A percentile compares a stretch with the other conserved stretches of the same genome.
Conservation (phyloP, 2,329 filamentous ascomycete genomes). For the Aspergillus puulaauensis region DNA sequence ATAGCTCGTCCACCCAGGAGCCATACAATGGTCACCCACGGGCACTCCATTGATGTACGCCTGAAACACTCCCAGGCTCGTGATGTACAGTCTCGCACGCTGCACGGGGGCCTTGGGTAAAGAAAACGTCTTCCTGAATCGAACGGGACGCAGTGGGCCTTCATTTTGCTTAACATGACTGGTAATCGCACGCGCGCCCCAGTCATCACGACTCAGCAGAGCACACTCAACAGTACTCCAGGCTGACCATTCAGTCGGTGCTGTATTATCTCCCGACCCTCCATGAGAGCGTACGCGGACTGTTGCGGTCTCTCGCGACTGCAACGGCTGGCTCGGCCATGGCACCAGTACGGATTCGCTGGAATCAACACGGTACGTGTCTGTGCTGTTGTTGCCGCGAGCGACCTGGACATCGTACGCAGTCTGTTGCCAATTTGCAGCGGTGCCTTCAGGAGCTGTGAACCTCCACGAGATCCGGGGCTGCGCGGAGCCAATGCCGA, state of each 20-base stretch:
- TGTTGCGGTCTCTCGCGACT: slow-evolving; percentile 18
- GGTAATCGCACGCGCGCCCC: slow-evolving; percentile 25
- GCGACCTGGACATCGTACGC: slow-evolving; percentile 27
- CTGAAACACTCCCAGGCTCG: slow-evolving; percentile 48
- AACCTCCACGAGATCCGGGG: slow-evolving; percentile 32
- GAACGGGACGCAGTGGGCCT: slow-evolving; percentile 28
- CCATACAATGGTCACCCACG: slow-evolving; percentile 33
- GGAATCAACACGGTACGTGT: slow-evolving; percentile 16
- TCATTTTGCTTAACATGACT: slow-evolving; percentile 17
- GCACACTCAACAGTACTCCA: slow-evolving; percentile 34
- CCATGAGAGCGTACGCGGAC: slow-evolving; percentile 19
- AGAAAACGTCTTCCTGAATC: slow-evolving; percentile 37
- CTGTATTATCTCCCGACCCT: neutral
- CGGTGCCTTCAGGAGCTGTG: slow-evolving; percentile 5
- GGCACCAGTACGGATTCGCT: slow-evolving; percentile 25
- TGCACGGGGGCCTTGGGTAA: slow-evolving; percentile 10
- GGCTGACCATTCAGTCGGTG: slow-evolving; percentile 15
- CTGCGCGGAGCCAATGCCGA: slow-evolving; percentile 21
- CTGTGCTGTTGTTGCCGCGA: neutral
- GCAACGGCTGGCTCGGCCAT: slow-evolving; percentile 24
- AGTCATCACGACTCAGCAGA: slow-evolving; percentile 32
- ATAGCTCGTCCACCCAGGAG: slow-evolving; percentile 56
- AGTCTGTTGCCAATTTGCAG: slow-evolving; percentile 25
- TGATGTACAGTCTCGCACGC: slow-evolving; percentile 49
- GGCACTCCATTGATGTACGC: slow-evolving; percentile 49